These are phyloP conservation scores for Alternaria ventricosa DNA, from an alignment of 2,329 filamentous ascomycete species.

Conservation along the genomic window DNA sequence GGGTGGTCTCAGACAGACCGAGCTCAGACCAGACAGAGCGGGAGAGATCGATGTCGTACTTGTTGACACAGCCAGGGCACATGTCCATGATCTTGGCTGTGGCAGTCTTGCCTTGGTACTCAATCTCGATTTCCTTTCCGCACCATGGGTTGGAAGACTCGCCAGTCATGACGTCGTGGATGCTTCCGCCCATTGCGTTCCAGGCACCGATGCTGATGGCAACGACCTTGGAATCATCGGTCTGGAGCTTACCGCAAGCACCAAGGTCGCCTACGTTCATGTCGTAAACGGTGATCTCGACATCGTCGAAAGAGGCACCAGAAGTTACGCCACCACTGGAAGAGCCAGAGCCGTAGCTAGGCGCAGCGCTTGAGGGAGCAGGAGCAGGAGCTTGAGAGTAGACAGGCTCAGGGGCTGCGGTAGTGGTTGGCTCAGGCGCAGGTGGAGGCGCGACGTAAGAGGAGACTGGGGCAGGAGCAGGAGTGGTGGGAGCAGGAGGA, in stretches of 20 bases:
- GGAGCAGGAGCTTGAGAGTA: constrained; percentile 12
- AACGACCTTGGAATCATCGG: constrained; percentile 32
- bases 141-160: constrained; percentile 44
- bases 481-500: constrained; percentile 10
- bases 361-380: constrained; percentile 5
- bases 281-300: constrained; percentile 47
- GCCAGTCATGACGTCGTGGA: constrained; percentile 40
- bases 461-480: constrained; percentile 11
- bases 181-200: constrained; percentile 29
- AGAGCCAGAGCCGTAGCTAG: constrained; percentile 1
- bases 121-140: constrained; percentile 41
- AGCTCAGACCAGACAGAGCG: constrained; percentile 38
- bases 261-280: constrained; percentile 30
- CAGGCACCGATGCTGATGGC: constrained; percentile 38
- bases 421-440: constrained; percentile 11
- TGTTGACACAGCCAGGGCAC: constrained; percentile 42
- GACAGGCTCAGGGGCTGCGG: constrained; percentile 3
- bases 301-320: constrained; percentile 21
- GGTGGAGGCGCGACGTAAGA: constrained; percentile 11
- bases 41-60: constrained; percentile 40
- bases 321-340: constrained; percentile 3
- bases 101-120: constrained; percentile 38
- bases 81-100: constrained; percentile 41
- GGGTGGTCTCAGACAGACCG: constrained; percentile 28
- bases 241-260: constrained; percentile 39